Base-by-base conservation (phyloP, 192 early-diverging fungal species). In the Piromyces finnis region DNA sequence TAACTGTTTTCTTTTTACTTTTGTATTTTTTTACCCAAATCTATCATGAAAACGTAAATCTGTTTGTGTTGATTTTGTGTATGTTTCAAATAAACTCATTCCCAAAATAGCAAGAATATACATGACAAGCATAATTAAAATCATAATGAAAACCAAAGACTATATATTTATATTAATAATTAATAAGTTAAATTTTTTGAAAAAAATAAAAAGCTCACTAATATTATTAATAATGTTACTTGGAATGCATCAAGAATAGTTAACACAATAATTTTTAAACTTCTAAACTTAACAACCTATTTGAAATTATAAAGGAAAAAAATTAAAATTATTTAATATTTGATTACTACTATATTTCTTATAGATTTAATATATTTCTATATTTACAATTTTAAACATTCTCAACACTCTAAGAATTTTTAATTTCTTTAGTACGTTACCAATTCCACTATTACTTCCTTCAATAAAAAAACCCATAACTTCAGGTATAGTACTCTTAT, bases 181-280 rank as follows among this genome's bases (percentile, higher is more conserved):
- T n/a, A n/a, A n/a, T n/a, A n/a, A n/a, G n/a, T n/a, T n/a, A n/a
- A n/a, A n/a, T n/a, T n/a, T n/a, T n/a, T n/a, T n/a, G n/a, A n/a
- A n/a, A 29, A 32, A 32, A 32, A 32, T 32, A 32, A 32, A 32
- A 32, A 32, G 9, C 3, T 6, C 3, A 32, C 9, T 32, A 9
- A 32, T 32, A 32, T 32, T 27, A 28, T 3, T 5, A 30, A 28
- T 26, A 18, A 15, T 12, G 11, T 6, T 30, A 78, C 32, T n/a
- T n/a, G 41, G 12, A 88, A 86, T 18, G 86, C 87, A 39, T 87
- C 84, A 28, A 87, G 80, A 32, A 88, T 85, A 13, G 87, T 88
- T 13, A 85, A 35, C 30, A 88, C 77, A 78, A 88, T 85, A 28
- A 86, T 85, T 35, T 83, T 79, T 36, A 87, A 81, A 59, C 83